phyloP scores from a whole-genome alignment of 2,329 filamentous ascomycete genomes.

The Sporothrix brasiliensis region DNA sequence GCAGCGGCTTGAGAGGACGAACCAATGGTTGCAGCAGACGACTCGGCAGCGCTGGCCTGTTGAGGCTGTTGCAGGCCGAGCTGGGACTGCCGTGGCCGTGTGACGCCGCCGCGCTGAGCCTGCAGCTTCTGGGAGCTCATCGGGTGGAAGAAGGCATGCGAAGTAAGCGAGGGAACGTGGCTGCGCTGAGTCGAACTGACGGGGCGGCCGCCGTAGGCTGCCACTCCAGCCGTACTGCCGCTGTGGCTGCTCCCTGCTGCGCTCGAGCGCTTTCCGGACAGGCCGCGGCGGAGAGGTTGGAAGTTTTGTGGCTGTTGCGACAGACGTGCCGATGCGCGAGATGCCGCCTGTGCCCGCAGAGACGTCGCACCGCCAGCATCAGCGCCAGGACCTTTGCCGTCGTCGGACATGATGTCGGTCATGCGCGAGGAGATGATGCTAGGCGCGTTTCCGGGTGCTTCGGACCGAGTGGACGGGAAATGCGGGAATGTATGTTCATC shows the following conservation, averaged over 20 bases:
- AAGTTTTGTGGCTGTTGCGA: constrained; percentile 36
- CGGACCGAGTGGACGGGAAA: constrained; percentile 47
- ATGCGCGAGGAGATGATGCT: constrained; percentile 73
- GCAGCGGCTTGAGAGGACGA: constrained; percentile 38
- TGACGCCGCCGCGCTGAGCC: constrained; percentile 72
- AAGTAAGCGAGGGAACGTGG: constrained; percentile 86
- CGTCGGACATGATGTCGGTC: constrained; percentile 65
- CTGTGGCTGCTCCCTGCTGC: constrained; percentile 42
- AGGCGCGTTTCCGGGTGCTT: constrained; percentile 51
- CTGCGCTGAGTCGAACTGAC: constrained; percentile 74
- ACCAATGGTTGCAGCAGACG: not conserved
- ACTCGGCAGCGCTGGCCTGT: not conserved
- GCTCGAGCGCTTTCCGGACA: constrained; percentile 52
- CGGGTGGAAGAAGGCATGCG: constrained; percentile 89
- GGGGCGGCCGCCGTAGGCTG: constrained; percentile 53
- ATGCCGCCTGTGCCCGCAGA: constrained; percentile 57
- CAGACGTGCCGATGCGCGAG: constrained; percentile 54
- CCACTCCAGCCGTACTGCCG: constrained; percentile 39
- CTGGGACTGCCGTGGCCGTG: constrained; percentile 44
- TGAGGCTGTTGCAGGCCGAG: constrained; percentile 32
- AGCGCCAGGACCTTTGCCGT: constrained; percentile 49
- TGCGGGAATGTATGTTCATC: constrained; percentile 49
- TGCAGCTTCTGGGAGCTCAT: constrained; percentile 97
- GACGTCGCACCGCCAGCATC: constrained; percentile 43
- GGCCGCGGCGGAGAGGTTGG: constrained; percentile 58